Percentiles rank a stretch among this genome's conserved stretches.
phyloP scores from a whole-genome alignment of 177 flowering plant species.

The Telopea speciosissima region DNA sequence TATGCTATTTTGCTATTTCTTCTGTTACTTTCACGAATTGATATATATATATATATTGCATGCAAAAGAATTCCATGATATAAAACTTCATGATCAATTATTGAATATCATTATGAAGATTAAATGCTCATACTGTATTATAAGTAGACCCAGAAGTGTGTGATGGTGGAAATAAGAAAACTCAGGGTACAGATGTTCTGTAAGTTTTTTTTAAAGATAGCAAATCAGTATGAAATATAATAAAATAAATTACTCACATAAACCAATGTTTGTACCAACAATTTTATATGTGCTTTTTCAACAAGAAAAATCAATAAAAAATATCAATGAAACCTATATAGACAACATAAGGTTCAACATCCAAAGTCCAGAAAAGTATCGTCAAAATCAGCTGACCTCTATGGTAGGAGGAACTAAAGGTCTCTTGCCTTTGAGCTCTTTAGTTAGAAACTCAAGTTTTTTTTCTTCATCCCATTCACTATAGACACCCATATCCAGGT shows the following conservation, averaged over 20 bases:
- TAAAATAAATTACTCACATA: background rate
- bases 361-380: background rate
- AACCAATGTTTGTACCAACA: background rate
- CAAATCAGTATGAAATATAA: background rate
- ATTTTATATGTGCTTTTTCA: no score
- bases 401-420: constrained; percentile 81
- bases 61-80: no score
- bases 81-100: no score
- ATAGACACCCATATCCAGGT: constrained; percentile 82
- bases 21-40: no score
- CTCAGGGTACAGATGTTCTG: background rate
- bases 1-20: no score
- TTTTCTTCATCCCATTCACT: constrained; percentile 95
- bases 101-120: no score
- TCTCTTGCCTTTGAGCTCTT: constrained; percentile 87
- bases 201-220: no score
- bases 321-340: background rate
- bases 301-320: background rate
- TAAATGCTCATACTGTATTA: no score
- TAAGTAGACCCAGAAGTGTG: background rate
- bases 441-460: constrained; percentile 68
- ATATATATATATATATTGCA: no score
- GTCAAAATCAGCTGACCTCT: constrained; percentile 40
- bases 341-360: background rate
- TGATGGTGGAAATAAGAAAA: background rate